Evolutionary conservation across 1,139 yeast species (phyloP).

Genomic region (Magnusiomyces magnusii): DNA sequence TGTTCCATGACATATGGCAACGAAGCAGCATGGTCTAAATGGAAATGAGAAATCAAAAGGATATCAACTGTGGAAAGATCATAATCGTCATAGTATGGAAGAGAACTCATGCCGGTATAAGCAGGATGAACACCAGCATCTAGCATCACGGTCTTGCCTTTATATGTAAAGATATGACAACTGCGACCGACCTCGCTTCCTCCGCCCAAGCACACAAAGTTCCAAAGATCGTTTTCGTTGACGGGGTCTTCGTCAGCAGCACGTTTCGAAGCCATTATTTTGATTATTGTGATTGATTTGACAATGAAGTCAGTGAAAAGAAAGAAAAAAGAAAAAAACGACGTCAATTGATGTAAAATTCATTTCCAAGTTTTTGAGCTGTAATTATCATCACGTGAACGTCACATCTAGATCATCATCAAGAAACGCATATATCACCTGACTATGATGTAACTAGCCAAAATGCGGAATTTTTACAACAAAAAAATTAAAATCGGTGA

Average conservation of each 20-base stretch:
- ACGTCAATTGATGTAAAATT: too few species aligned
- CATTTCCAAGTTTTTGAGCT: background rate
- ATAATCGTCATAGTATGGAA: slow-evolving; percentile 93
- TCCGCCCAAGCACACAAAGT: slow-evolving; percentile 97
- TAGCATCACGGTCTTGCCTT: slow-evolving; percentile 93
- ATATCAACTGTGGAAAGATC: slow-evolving; percentile 84
- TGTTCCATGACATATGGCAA: slow-evolving; percentile 98
- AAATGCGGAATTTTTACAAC: too few species aligned
- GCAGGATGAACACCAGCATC: slow-evolving; percentile 99
- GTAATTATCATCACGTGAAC: too few species aligned
- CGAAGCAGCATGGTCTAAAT: slow-evolving; percentile 96
- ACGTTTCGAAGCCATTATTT: slow-evolving; percentile 18
- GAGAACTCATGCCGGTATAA: slow-evolving; percentile 75
- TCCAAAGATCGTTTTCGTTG: slow-evolving; percentile 36
- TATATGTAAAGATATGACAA: slow-evolving; percentile 85
- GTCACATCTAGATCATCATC: too few species aligned
- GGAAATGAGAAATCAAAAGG: slow-evolving; percentile 86
- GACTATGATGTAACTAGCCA: background rate
- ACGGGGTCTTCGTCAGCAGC: slow-evolving; percentile 18
- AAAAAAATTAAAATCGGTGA: too few species aligned
- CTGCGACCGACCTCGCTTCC: slow-evolving; percentile 97
- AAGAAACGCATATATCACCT: too few species aligned
- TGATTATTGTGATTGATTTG: too few species aligned
- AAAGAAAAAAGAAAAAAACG: too few species aligned
- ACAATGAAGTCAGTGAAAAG: too few species aligned